A percentile compares a stretch with the other conserved stretches of the same genome.
phyloP scores from a whole-genome alignment of 306 rosid species.

The Trifolium dubium region DNA sequence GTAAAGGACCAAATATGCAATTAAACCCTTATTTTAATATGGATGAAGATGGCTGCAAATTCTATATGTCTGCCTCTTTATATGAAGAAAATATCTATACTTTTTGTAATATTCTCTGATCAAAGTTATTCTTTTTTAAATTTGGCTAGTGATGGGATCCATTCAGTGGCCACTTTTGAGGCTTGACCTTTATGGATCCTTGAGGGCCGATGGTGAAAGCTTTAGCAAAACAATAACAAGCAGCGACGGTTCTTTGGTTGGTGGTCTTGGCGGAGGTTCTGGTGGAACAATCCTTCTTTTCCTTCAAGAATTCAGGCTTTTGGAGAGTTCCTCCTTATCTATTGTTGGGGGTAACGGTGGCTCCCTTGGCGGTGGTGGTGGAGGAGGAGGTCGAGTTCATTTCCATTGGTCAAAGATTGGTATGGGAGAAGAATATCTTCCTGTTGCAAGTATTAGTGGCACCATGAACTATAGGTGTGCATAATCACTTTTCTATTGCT shows the following conservation, averaged over 20 bases:
- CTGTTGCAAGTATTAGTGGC: slow-evolving; percentile 85
- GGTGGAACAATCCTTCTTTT: slow-evolving; percentile 98
- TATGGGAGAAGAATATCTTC: slow-evolving; percentile 73
- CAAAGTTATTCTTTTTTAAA: slow-evolving; percentile 40
- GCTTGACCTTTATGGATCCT: slow-evolving; percentile 78
- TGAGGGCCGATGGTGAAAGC: slow-evolving; percentile 95
- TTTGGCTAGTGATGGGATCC: slow-evolving; percentile 85
- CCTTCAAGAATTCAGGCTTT: slow-evolving; percentile 87
- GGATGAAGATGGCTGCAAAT: slow-evolving; percentile 40
- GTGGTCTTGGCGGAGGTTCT: slow-evolving; percentile 97
- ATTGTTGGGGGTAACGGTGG: slow-evolving; percentile 92
- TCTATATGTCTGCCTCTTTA: slow-evolving; percentile 36
- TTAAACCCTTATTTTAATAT: slow-evolving; percentile 7
- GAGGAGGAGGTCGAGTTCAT: slow-evolving; percentile 99
- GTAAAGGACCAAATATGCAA: too few relatives aligned
- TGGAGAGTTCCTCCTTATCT: slow-evolving; percentile 74
- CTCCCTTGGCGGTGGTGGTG: slow-evolving; percentile 91
- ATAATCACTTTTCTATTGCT: slow-evolving; percentile 19
- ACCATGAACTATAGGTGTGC: slow-evolving; percentile 74
- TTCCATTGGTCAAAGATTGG: slow-evolving; percentile 95
- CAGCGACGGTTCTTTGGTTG: slow-evolving; percentile 65
- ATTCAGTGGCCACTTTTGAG: slow-evolving; percentile 88
- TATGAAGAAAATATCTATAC: slow-evolving; percentile 30
- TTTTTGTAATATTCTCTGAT: slow-evolving; percentile 29
- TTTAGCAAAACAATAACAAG: slow-evolving; percentile 56